phyloP scores from a whole-genome alignment of 148 eudicot species.

The Rhododendron henanense region DNA sequence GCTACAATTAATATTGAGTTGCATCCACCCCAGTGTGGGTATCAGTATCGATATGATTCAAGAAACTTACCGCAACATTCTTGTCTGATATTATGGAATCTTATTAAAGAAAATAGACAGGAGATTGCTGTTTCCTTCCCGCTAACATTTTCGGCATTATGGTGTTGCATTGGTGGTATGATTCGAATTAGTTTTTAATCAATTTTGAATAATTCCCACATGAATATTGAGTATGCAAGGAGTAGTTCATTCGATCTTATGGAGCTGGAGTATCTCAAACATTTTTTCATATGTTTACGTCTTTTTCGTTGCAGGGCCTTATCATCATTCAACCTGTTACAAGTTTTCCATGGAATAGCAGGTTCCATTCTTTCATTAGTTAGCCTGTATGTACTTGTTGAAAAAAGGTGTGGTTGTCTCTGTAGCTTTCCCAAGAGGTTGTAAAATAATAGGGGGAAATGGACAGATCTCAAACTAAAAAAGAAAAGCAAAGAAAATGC shows the following conservation, averaged over 20 bases:
- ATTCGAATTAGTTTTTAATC: not conserved
- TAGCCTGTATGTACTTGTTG: conserved; percentile 31
- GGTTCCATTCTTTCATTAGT: conserved; percentile 45
- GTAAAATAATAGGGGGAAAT: conserved; percentile 27
- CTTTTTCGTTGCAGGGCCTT: conserved; percentile 22
- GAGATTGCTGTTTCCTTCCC: not conserved
- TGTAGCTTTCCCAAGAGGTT: conserved; percentile 21
- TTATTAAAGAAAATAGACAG: not conserved
- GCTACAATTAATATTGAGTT: not conserved
- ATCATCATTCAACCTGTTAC: conserved; percentile 20
- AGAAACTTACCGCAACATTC: not conserved
- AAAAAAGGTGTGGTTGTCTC: conserved; percentile 19
- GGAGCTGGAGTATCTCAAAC: not conserved
- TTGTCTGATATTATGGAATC: not conserved
- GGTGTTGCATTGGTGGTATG: not conserved
- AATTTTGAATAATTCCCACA: not conserved
- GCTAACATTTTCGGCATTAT: not conserved
- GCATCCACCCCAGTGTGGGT: not conserved
- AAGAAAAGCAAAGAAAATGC: not conserved
- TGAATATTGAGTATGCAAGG: not conserved
- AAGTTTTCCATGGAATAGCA: conserved; percentile 18
- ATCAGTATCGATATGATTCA: not conserved
- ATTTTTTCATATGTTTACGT: not conserved
- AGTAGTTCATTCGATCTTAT: not conserved
- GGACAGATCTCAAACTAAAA: not conserved